Conservation (phyloP, 352 stramenopile genomes). For the Globisporangium paddicum region DNA sequence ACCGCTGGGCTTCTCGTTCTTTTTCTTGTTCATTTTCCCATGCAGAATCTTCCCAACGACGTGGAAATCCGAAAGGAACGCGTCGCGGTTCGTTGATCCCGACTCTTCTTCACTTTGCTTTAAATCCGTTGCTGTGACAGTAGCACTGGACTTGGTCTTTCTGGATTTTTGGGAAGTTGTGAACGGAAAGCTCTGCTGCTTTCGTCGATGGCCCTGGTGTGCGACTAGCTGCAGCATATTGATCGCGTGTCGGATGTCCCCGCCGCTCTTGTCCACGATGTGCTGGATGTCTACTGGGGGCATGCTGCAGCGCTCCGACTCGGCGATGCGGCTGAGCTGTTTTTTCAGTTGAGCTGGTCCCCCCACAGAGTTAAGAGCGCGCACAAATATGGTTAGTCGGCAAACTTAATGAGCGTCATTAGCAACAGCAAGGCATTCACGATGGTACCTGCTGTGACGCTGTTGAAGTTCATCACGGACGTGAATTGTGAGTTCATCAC, state of each 20-base stretch:
- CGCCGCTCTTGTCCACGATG: slow-evolving; percentile 57
- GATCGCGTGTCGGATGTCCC: slow-evolving; percentile 75
- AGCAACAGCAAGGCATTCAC: not conserved
- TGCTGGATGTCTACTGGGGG: slow-evolving; percentile 29
- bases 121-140: not conserved
- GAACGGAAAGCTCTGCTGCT: slow-evolving; percentile 13
- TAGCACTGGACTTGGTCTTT: not conserved
- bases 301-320: slow-evolving; percentile 27
- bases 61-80: slow-evolving; percentile 80
- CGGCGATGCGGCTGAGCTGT: slow-evolving; percentile 34
- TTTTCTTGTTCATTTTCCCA: slow-evolving; percentile 40
- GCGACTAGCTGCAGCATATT: slow-evolving; percentile 64
- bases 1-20: slow-evolving; percentile 5
- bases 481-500: slow-evolving; percentile 67
- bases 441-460: slow-evolving; percentile 58
- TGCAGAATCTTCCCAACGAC: slow-evolving; percentile 77
- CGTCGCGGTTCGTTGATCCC: slow-evolving; percentile 34
- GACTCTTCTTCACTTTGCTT: slow-evolving; percentile 1
- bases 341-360: slow-evolving; percentile 67
- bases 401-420: too few species aligned
- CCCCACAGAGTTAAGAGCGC: not conserved
- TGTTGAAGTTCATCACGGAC: slow-evolving; percentile 74
- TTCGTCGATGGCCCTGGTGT: not conserved
- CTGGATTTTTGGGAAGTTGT: not conserved
- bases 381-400: not conserved